Base-by-base conservation (phyloP, 805 yeast species). In the Candida corydali region DNA sequence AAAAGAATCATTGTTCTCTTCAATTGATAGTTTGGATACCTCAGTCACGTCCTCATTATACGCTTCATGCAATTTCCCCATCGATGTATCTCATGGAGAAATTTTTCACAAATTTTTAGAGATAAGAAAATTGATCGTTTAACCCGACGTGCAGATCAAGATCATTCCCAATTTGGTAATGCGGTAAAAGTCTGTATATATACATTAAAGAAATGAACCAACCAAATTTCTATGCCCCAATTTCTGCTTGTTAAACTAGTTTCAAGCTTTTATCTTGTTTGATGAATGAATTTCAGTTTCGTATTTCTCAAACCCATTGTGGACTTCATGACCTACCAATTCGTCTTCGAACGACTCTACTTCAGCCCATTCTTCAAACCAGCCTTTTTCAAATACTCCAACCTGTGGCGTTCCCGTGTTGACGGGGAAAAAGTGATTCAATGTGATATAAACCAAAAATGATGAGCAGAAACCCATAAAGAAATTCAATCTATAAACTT, bases 391-490 rank as follows among this genome's bases (percentile, higher is more conserved):
- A 27, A 79, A 63, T 10, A 67, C 55, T 32, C 53, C 49, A 20
- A 55, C 57, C 3, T 45, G 43, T 1, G 70, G 64, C 7, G 45
- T 42, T 9, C 70, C 70, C 5, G 52, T 58, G 16, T 31, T 34
- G 15, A 76, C 54, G 6, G 91, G 89, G 53, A 63, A 76, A 17
- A 76, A 32, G 40, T 64, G 59, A 31, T 77, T 71, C 41, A 84
- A 51, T 1, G 70, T 22, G 14, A 75, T 68, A 57, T 86, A 82
- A 4, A 80, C 65, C 3, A 69, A 29, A 39, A 73, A 74, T 0
- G 94, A 67, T 1, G 75, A 56, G 25, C 77, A 50, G 59, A 82
- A 86, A 1, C 96, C 96, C 41, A 82, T 72, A 46, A 87, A 79
- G 66, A 80, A 87, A 57, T 82, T 82, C 49, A 87, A 63, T 42